Conservation (phyloP, 768 basidiomycete species). For the Calocybe indica region DNA sequence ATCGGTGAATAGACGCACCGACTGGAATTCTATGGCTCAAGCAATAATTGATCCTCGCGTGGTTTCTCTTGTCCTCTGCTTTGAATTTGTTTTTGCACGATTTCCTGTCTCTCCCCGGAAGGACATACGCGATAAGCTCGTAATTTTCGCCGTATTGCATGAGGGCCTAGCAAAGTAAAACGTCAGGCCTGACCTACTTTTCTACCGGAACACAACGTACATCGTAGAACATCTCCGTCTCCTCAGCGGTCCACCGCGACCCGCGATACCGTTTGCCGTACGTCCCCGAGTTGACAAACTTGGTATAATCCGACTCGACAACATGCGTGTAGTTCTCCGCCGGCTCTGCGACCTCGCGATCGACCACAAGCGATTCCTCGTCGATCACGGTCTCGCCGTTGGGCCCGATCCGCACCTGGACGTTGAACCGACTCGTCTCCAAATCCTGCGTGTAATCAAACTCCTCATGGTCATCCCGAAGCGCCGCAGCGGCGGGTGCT, state of each 20-base stretch:
- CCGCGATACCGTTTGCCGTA: constrained; percentile 79
- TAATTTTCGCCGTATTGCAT: constrained; percentile 91
- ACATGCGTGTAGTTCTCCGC: constrained; percentile 71
- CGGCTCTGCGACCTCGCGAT: constrained; percentile 63
- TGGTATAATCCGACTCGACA: constrained; percentile 76
- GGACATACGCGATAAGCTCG: constrained; percentile 80
- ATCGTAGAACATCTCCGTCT: constrained; percentile 84
- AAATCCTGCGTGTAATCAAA: constrained; percentile 69
- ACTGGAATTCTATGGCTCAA: constrained; percentile 73
- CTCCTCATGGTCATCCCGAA: constrained; percentile 44
- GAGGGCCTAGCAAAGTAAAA: constrained; percentile 56
- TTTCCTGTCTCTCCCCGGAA: constrained; percentile 81
- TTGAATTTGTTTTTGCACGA: constrained; percentile 94
- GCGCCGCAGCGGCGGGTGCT: constrained; percentile 9
- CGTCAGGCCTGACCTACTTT: neutral
- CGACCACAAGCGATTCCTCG: constrained; percentile 78
- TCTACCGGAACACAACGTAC: constrained; percentile 34
- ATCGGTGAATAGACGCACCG: constrained; percentile 38
- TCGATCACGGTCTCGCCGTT: constrained; percentile 87
- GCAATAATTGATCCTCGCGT: constrained; percentile 67
- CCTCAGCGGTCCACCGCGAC: constrained; percentile 83
- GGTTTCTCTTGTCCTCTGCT: constrained; percentile 78
- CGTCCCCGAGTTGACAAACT: constrained; percentile 80
- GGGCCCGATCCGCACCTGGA: constrained; percentile 82
- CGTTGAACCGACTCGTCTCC: constrained; percentile 67